Evolutionary conservation across 1,284 basidiomycete species (phyloP).

Genomic region (Microbotryum intermedium): DNA sequence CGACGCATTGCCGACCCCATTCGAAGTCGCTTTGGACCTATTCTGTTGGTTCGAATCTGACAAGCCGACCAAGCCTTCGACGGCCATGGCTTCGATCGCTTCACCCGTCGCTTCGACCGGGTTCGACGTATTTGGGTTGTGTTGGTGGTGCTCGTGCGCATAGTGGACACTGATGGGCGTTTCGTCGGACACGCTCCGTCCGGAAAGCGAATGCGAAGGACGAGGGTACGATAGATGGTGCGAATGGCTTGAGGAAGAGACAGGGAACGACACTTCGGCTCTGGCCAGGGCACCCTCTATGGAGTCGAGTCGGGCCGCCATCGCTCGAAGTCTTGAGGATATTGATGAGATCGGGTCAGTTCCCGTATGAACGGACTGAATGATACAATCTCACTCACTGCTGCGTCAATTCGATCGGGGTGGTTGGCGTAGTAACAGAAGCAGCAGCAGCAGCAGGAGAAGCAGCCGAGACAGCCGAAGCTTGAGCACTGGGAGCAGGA

Average conservation of each 20-base stretch:
- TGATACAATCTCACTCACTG: slow-evolving; percentile 6
- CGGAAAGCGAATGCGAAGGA: neutral
- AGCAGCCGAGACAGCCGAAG: too few species aligned
- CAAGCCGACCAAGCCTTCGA: slow-evolving; percentile 26
- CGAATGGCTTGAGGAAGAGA: neutral
- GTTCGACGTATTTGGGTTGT: slow-evolving; percentile 10
- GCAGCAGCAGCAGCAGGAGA: neutral
- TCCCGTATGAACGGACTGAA: neutral
- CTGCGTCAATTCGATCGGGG: slow-evolving; percentile 9
- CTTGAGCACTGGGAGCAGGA: neutral
- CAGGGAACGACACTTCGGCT: slow-evolving; percentile 3
- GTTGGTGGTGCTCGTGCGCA: slow-evolving; percentile 1
- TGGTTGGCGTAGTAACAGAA: neutral
- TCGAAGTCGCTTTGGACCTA: neutral
- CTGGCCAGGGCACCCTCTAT: slow-evolving; percentile 22
- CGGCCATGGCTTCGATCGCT: slow-evolving; percentile 24
- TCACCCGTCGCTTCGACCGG: slow-evolving; percentile 27
- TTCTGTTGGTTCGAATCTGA: neutral
- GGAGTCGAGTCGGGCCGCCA: slow-evolving; percentile 25
- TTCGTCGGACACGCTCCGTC: neutral
- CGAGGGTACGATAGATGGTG: neutral
- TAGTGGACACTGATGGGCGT: neutral
- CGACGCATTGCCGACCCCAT: neutral
- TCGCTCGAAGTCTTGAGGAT: slow-evolving; percentile 15
- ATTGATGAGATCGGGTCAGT: neutral